Evolutionary conservation across 2,329 filamentous ascomycete genomes (phyloP).

Genomic region (Chalaropsis thielavioides): DNA sequence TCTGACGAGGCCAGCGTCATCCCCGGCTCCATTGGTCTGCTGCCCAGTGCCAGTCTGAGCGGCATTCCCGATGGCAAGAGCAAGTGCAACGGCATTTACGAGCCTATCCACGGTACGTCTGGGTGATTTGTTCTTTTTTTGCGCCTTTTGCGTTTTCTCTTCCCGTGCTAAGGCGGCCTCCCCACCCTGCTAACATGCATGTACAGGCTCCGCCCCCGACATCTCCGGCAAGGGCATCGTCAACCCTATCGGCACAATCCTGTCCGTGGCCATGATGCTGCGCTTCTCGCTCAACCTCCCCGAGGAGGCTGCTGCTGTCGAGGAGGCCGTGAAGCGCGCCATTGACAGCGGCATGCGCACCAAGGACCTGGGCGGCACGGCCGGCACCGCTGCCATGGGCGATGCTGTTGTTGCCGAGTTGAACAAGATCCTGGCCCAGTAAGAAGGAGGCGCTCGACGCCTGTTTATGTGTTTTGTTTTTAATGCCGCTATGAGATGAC

Average conservation of each 20-base stretch:
- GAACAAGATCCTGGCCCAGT: slow-evolving; percentile 45
- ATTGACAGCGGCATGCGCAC: slow-evolving; percentile 70
- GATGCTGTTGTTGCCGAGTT: slow-evolving; percentile 65
- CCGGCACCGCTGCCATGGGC: slow-evolving; percentile 58
- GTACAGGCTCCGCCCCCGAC: slow-evolving; percentile 71
- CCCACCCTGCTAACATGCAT: background rate
- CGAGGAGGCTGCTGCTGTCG: slow-evolving; percentile 61
- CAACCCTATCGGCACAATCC: slow-evolving; percentile 69
- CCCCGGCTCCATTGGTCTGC: slow-evolving; percentile 72
- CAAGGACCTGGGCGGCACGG: slow-evolving; percentile 67
- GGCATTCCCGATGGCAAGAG: slow-evolving; percentile 74
- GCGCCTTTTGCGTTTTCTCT: background rate
- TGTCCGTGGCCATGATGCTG: slow-evolving; percentile 91
- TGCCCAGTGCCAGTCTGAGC: slow-evolving; percentile 76
- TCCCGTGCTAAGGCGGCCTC: background rate
- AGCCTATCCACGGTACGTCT: slow-evolving; percentile 77
- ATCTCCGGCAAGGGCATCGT: slow-evolving; percentile 86
- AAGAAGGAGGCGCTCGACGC: background rate
- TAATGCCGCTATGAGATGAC: background rate
- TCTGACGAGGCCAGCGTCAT: slow-evolving; percentile 91
- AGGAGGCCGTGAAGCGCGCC: slow-evolving; percentile 64
- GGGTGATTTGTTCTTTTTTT: background rate
- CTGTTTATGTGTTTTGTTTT: background rate
- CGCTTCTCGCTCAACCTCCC: slow-evolving; percentile 77
- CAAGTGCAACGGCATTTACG: slow-evolving; percentile 86